A percentile compares a stretch with the other conserved stretches of the same genome.
Conservation (phyloP, 225 moss, liverwort and hornwort genomes). For the Polytrichum commune region DNA sequence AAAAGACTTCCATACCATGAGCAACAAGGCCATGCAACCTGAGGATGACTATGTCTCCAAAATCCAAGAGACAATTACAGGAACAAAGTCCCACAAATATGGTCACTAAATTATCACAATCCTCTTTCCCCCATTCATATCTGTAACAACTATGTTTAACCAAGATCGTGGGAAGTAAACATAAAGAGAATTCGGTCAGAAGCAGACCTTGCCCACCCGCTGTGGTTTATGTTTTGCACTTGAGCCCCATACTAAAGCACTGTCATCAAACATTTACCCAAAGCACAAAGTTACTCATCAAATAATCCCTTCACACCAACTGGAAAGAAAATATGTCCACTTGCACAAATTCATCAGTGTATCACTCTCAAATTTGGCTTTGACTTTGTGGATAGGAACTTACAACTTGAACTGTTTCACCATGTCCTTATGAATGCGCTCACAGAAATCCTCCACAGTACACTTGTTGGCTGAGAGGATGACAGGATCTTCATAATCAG, state of each 20-base stretch:
- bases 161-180: neutral
- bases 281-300: neutral
- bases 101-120: neutral
- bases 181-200: neutral
- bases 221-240: slow-evolving; percentile 95
- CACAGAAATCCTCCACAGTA: slow-evolving; percentile 85
- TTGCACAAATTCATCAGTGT: too few species aligned
- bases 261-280: slow-evolving; percentile 24
- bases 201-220: slow-evolving; percentile 75
- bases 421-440: slow-evolving; percentile 92
- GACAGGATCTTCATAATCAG: slow-evolving; percentile 94
- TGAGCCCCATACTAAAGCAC: slow-evolving; percentile 94
- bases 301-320: neutral
- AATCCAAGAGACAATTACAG: neutral
- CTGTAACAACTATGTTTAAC: neutral
- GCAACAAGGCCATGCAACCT: neutral
- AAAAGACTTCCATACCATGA: too few species aligned
- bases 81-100: neutral
- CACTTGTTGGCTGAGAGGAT: slow-evolving; percentile 79
- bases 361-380: too few species aligned
- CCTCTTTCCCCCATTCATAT: neutral
- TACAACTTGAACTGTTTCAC: slow-evolving; percentile 88
- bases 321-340: too few species aligned
- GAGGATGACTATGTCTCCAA: neutral
- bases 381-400: slow-evolving; percentile 11